These are phyloP conservation scores for Teratosphaeria nubilosa DNA, from an alignment of 2,329 filamentous ascomycete species.

Conservation along the genomic window DNA sequence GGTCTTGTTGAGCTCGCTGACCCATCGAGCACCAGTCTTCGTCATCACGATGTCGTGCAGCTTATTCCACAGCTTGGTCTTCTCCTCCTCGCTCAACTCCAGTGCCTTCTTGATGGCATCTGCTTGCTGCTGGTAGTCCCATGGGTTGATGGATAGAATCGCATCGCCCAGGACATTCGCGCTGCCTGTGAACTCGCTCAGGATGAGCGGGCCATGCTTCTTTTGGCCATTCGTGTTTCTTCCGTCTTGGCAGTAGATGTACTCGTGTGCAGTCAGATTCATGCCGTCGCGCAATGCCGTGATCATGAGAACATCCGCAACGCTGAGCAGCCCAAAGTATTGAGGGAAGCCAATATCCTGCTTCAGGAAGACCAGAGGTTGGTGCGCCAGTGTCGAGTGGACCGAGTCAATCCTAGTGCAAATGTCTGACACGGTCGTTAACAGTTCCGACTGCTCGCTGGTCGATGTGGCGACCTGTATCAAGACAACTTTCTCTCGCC, in stretches of 20 bases:
- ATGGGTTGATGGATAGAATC: slow-evolving; percentile 82
- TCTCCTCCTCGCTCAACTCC: slow-evolving; percentile 69
- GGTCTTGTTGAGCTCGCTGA: slow-evolving; percentile 60
- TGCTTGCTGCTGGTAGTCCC: slow-evolving; percentile 84
- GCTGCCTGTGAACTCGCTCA: slow-evolving; percentile 92
- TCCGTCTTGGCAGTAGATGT: slow-evolving; percentile 85
- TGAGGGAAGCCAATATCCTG: slow-evolving; percentile 90
- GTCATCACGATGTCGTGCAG: slow-evolving; percentile 64
- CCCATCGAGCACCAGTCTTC: slow-evolving; percentile 81
- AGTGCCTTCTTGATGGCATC: slow-evolving; percentile 75
- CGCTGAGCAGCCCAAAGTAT: slow-evolving; percentile 81
- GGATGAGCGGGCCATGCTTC: slow-evolving; percentile 78
- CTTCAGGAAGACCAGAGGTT: slow-evolving; percentile 85
- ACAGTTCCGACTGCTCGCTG: slow-evolving; percentile 76
- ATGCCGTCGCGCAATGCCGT: slow-evolving; percentile 93
- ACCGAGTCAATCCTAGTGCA: slow-evolving; percentile 88
- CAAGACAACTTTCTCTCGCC: slow-evolving; percentile 75
- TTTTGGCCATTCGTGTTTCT: slow-evolving; percentile 54
- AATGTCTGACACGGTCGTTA: slow-evolving; percentile 83
- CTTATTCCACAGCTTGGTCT: slow-evolving; percentile 61
- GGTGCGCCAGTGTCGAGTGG: slow-evolving; percentile 82
- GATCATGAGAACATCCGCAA: slow-evolving; percentile 88
- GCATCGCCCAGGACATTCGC: slow-evolving; percentile 72
- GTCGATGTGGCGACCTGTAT: slow-evolving; percentile 91
- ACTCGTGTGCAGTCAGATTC: slow-evolving; percentile 94